A percentile compares a stretch with the other conserved stretches of the same genome.
These are phyloP conservation scores for Mortierella alpina DNA, from an alignment of 192 early-diverging fungal species.

Conservation along the genomic window DNA sequence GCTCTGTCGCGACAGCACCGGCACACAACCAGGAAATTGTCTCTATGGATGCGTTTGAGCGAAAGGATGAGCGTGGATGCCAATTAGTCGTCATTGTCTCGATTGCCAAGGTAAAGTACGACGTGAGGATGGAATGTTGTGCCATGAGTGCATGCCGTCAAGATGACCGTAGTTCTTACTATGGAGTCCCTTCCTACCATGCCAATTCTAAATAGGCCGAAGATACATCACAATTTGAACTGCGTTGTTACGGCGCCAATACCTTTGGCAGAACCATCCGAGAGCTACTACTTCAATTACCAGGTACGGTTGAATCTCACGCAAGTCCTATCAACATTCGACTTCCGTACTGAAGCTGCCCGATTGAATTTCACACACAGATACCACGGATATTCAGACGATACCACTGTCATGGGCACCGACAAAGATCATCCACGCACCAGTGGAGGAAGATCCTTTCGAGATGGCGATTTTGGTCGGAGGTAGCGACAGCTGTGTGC, in stretches of 20 bases:
- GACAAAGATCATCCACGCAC: conserved; percentile 41
- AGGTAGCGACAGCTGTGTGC: conserved; percentile 45
- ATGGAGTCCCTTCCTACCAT: not conserved
- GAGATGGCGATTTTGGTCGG: conserved; percentile 48
- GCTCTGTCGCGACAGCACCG: not conserved
- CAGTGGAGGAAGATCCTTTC: conserved; percentile 43
- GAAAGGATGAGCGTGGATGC: conserved; percentile 40
- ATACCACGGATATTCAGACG: conserved; percentile 33
- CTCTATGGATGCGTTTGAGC: conserved; percentile 48
- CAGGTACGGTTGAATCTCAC: conserved; percentile 9
- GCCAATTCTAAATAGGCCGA: conserved; percentile 6
- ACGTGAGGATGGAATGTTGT: no score
- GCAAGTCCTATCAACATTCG: no score
- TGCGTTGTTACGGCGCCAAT: conserved; percentile 41
- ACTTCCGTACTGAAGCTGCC: no score
- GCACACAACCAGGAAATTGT: conserved; percentile 33
- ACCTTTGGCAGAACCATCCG: conserved; percentile 32
- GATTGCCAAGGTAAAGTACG: conserved; percentile 26
- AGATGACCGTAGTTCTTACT: not conserved
- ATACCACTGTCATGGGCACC: conserved; percentile 42
- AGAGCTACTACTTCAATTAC: conserved; percentile 28
- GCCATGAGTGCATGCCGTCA: no score
- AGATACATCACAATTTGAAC: conserved; percentile 34
- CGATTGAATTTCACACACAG: not conserved
- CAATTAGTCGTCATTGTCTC: conserved; percentile 33